phyloP scores from a whole-genome alignment of 169 alveolate species.

The Condylostoma magnum region DNA sequence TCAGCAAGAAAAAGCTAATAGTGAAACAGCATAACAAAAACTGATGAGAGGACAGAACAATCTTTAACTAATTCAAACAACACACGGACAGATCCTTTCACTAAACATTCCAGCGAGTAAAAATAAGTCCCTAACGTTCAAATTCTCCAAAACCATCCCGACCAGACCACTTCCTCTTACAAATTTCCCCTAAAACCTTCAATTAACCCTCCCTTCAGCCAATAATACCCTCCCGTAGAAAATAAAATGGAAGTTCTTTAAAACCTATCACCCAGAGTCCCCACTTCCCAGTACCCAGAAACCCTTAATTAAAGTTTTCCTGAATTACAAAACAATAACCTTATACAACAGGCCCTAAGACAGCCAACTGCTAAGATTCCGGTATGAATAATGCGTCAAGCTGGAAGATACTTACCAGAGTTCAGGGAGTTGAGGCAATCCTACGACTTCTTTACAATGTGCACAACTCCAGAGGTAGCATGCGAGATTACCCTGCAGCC shows the following conservation, averaged over 20 bases:
- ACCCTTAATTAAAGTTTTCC: slow-evolving; percentile 23
- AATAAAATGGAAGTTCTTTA: slow-evolving; percentile 7
- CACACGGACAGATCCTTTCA: no score
- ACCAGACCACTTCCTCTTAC: no score
- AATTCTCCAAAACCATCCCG: no score
- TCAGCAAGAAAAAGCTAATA: no score
- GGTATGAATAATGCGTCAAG: slow-evolving; percentile 86
- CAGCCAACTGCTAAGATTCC: slow-evolving; percentile 56
- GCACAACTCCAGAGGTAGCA: slow-evolving; percentile 75
- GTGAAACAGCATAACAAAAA: no score
- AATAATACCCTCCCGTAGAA: no score
- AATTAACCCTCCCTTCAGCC: no score
- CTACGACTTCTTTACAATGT: slow-evolving; percentile 68
- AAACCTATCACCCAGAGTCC: background rate
- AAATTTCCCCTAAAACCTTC: no score
- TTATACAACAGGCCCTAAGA: slow-evolving; percentile 35
- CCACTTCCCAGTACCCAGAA: background rate
- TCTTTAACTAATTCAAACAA: no score
- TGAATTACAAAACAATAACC: slow-evolving; percentile 2
- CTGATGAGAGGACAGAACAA: no score
- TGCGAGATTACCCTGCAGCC: slow-evolving; percentile 84
- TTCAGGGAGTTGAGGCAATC: slow-evolving; percentile 51
- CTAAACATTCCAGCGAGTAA: no score
- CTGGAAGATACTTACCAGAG: slow-evolving; percentile 85
- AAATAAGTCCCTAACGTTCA: no score